Percentiles rank a stretch among this genome's conserved stretches.
These are phyloP conservation scores for Mycena metata DNA, from an alignment of 768 basidiomycete genomes.

Conservation along the genomic window DNA sequence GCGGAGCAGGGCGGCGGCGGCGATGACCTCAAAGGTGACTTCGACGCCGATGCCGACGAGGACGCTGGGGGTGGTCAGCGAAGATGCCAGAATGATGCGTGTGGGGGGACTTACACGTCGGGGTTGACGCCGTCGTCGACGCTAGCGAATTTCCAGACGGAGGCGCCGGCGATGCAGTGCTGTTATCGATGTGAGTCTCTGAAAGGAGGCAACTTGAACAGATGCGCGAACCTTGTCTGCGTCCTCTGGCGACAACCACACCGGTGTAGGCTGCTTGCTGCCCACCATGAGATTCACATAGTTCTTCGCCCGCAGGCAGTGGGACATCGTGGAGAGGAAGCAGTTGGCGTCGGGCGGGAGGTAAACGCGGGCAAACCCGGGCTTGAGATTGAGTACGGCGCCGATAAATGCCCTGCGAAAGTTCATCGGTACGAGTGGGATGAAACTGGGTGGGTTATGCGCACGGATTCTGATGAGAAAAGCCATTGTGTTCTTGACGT, in stretches of 20 bases:
- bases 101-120: conserved; percentile 66
- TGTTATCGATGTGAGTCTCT: conserved; percentile 41
- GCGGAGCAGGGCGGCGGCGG: conserved; percentile 85
- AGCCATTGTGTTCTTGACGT: conserved; percentile 90
- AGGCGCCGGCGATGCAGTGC: conserved; percentile 91
- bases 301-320: conserved; percentile 87
- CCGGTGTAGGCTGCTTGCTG: conserved; percentile 84
- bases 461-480: conserved; percentile 86
- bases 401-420: conserved; percentile 76
- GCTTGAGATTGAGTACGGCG: conserved; percentile 85
- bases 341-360: conserved; percentile 94
- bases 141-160: conserved; percentile 88
- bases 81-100: neutral
- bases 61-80: conserved; percentile 58
- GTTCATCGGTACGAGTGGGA: neutral
- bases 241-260: conserved; percentile 84
- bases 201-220: neutral
- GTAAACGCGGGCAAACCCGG: conserved; percentile 79
- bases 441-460: neutral
- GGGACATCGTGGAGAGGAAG: conserved; percentile 85
- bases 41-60: conserved; percentile 91
- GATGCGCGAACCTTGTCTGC: conserved; percentile 66
- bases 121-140: conserved; percentile 78
- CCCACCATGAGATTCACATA: conserved; percentile 92
- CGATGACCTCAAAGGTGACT: conserved; percentile 90